phyloP scores from a whole-genome alignment of 441 rosid genomes.

The Eugenia klotzschiana region DNA sequence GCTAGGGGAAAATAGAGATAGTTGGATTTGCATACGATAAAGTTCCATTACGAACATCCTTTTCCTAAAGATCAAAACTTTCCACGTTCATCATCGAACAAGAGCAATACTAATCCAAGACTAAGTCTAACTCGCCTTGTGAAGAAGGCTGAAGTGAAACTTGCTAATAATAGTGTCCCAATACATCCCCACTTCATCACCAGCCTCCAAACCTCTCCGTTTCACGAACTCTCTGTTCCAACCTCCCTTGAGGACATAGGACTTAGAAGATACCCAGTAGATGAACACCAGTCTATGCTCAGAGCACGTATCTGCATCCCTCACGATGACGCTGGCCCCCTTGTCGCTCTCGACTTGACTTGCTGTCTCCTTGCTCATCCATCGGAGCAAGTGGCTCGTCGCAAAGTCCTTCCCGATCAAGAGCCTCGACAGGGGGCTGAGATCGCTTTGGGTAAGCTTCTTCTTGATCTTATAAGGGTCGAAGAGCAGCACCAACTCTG shows the following conservation, averaged over 20 bases:
- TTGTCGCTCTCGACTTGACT: not conserved
- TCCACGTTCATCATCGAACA: not conserved
- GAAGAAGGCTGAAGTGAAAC: not conserved
- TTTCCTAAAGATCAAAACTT: not conserved
- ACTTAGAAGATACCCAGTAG: not conserved
- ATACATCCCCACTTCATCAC: not conserved
- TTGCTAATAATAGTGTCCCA: not conserved
- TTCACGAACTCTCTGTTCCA: not conserved
- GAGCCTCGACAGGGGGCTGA: not conserved
- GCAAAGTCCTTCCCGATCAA: not conserved
- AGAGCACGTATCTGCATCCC: not conserved
- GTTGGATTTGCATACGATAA: too few species aligned
- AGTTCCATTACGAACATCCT: not conserved
- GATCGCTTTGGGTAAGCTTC: not conserved
- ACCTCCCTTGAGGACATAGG: not conserved
- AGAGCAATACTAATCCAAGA: not conserved
- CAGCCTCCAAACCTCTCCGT: not conserved
- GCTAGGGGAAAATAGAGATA: too few species aligned
- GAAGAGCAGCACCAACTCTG: not conserved
- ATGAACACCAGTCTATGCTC: not conserved
- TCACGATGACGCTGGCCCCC: not conserved
- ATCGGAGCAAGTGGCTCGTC: not conserved
- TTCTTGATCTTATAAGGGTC: not conserved
- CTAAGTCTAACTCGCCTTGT: not conserved
- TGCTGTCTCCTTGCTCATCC: not conserved